Evolutionary conservation across 495 filamentous ascomycete genomes (phyloP), one percentile per base, ranked within the genome.

Genomic region (Platismatia glauca): DNA sequence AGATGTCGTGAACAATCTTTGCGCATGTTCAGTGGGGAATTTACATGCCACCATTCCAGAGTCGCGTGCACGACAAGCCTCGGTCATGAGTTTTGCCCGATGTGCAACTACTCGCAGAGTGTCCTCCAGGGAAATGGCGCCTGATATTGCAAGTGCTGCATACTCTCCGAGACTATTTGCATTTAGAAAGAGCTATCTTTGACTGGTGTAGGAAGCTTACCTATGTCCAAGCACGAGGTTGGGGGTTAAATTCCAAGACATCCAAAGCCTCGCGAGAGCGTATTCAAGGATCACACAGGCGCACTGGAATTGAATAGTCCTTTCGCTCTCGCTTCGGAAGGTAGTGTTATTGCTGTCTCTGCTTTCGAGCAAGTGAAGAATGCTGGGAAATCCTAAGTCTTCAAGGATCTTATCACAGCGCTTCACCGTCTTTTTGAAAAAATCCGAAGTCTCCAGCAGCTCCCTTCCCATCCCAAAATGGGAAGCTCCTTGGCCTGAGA

Each of bases 401-500:
- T 52, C 31, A 46, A 64, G 39, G 18, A 57, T 44, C n/a, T 58
- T 61, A 38, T 61, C 44, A 38, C 68, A 69, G 38, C 59, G 31
- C 0, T 37, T 12, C 7, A 68, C 57, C 1, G 48, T 39, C 22
- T 61, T 13, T 15, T 60, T 55, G 38, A 69, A 68, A 20, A 59
- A 43, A 8, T 59, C 35, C 8, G 61, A 59, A 11, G 65, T 66
- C 22, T 46, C n/a, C 22, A 69, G 41, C 1, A 69, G 20, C 18
- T 57, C 65, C 33, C 60, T 55, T 15, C 59, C 55, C 68, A 69
- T 69, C 2, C 65, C 65, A 24, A 34, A 37, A 22, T 64, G 59
- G 0, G 55, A 52, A 52, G 61, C 41, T 1, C 68, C 68, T 57
- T 69, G 68, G 11, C 68, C 68, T 1, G 68, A 69, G 63, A 69